Evolutionary conservation across 73 alveolate genomes (phyloP).

Genomic region (Paramecium caudatum): DNA sequence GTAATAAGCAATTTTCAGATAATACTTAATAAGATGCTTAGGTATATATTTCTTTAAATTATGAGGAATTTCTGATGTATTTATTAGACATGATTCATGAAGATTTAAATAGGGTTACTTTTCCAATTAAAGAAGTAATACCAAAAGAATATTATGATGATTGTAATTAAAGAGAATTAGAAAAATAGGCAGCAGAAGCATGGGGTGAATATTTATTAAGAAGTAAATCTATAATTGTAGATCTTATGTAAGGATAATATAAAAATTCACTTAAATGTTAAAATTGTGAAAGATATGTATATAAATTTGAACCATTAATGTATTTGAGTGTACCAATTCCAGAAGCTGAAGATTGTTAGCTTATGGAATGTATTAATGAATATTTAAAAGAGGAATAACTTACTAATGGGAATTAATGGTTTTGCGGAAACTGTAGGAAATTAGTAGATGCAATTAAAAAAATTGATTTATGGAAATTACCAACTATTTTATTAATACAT

Average conservation of each 20-base stretch:
- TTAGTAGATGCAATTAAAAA: constrained; percentile 85
- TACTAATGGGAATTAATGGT: constrained; percentile 77
- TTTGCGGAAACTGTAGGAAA: constrained; percentile 90
- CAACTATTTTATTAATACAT: constrained; percentile 91
- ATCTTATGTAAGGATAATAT: constrained; percentile 93
- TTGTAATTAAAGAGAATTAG: constrained; percentile 63
- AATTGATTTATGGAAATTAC: constrained; percentile 94
- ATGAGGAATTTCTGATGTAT: constrained; percentile 94
- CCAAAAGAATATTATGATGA: constrained; percentile 38
- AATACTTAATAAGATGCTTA: constrained; percentile 92
- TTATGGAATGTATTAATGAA: constrained; percentile 87
- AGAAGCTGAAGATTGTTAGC: constrained; percentile 73
- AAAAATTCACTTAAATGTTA: constrained; percentile 81
- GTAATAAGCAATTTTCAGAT: constrained; percentile 72
- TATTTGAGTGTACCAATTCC: constrained; percentile 92
- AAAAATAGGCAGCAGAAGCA: constrained; percentile 80
- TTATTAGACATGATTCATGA: constrained; percentile 96
- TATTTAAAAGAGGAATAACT: constrained; percentile 78
- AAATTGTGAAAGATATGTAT: constrained; percentile 71
- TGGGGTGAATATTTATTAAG: constrained; percentile 87
- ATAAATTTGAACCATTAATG: constrained; percentile 91
- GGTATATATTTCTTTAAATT: neutral
- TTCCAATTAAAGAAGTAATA: neutral
- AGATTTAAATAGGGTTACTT: constrained; percentile 91
- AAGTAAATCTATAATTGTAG: constrained; percentile 89